A percentile compares a stretch with the other conserved stretches of the same genome.
phyloP scores from a whole-genome alignment of 2,329 filamentous ascomycete genomes.

The Hymenoscyphus fraxineus region DNA sequence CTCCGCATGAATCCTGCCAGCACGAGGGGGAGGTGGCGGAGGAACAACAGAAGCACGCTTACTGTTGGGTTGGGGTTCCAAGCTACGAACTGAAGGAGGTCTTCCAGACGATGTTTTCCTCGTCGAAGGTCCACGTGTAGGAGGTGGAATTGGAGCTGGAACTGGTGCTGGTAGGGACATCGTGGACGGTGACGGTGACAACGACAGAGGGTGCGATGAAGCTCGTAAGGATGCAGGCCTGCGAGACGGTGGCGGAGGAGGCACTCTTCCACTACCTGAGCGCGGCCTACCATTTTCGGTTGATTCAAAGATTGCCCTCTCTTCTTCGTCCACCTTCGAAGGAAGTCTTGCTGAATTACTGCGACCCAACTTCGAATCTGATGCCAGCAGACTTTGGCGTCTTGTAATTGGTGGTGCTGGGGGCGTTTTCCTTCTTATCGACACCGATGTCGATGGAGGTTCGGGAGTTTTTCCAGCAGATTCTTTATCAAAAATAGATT shows the following conservation, averaged over 20 bases:
- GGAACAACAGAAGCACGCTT: conserved; percentile 30
- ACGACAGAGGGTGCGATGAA: conserved; percentile 26
- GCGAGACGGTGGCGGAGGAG: conserved; percentile 35
- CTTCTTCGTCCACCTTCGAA: conserved; percentile 32
- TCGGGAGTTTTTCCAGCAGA: conserved; percentile 51
- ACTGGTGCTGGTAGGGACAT: conserved; percentile 34
- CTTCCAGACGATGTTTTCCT: conserved; percentile 19
- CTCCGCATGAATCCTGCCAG: conserved; percentile 35
- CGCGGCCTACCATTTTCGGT: conserved; percentile 15
- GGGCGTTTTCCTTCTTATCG: conserved; percentile 34
- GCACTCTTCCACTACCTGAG: conserved; percentile 25
- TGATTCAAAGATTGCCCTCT: conserved; percentile 12
- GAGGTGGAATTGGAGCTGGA: conserved; percentile 38
- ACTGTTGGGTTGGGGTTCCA: conserved; percentile 24
- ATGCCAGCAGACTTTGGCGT: conserved; percentile 32
- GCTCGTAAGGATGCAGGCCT: conserved; percentile 26
- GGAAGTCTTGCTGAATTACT: conserved; percentile 26
- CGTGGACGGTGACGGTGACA: conserved; percentile 28
- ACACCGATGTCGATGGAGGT: conserved; percentile 34
- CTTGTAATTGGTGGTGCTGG: conserved; percentile 41
- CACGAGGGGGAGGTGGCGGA: conserved; percentile 40
- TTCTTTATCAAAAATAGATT: conserved; percentile 53
- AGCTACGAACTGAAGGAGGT: conserved; percentile 27
- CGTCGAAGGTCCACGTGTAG: conserved; percentile 26
- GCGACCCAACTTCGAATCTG: conserved; percentile 28